Conservation (phyloP, 768 basidiomycete species). For the Termitomyces sp. region DNA sequence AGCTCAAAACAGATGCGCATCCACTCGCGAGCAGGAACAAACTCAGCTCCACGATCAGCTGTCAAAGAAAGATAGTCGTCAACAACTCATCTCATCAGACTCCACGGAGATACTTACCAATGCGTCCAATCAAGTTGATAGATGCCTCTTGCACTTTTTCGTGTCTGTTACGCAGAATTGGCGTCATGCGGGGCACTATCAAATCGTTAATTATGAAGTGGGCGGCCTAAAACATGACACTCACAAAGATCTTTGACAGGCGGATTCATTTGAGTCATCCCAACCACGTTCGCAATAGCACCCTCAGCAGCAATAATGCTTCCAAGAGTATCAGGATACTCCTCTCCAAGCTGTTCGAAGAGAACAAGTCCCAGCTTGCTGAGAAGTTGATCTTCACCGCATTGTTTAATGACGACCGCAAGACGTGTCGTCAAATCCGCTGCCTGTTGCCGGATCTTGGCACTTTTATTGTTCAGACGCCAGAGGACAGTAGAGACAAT, state of each 20-base stretch:
- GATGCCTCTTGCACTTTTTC: constrained; percentile 99
- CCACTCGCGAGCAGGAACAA: constrained; percentile 98
- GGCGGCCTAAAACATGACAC: constrained; percentile 26
- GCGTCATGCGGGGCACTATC: constrained; percentile 98
- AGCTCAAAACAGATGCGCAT: constrained; percentile 99
- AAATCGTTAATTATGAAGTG: constrained; percentile 1
- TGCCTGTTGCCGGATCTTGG: constrained; percentile 97
- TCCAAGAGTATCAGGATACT: constrained; percentile 98
- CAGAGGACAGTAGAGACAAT: constrained; percentile 99
- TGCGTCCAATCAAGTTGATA: constrained; percentile 99
- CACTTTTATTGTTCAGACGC: constrained; percentile 99
- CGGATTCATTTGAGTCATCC: constrained; percentile 99
- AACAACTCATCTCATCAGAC: constrained; percentile 11
- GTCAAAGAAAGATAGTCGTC: constrained; percentile 1
- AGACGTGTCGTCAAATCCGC: constrained; percentile 97
- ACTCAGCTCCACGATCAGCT: constrained; percentile 98
- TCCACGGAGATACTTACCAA: constrained; percentile 40
- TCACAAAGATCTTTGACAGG: constrained; percentile 97
- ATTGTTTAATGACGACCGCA: constrained; percentile 97
- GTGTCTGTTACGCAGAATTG: constrained; percentile 97
- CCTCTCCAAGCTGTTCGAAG: constrained; percentile 98
- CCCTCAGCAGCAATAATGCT: constrained; percentile 99
- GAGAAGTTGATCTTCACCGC: constrained; percentile 92
- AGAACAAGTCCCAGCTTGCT: constrained; percentile 95
- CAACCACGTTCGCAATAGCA: constrained; percentile 98